A percentile compares a stretch with the other conserved stretches of the same genome.
phyloP scores from a whole-genome alignment of 140 eudicot genomes.

The Senecio squalidus region DNA sequence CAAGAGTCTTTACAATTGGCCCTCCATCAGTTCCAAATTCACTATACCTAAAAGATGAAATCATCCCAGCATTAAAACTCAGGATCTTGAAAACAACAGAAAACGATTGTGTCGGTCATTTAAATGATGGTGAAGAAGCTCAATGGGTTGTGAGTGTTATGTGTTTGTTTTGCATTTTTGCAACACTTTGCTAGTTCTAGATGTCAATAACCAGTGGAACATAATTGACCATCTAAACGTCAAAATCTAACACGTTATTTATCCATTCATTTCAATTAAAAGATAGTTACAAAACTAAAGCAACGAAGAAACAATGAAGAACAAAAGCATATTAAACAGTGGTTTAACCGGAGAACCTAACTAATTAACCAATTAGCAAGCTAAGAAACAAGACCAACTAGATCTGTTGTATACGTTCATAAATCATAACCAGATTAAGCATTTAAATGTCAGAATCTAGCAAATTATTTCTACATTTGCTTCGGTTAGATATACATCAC shows the following conservation, averaged over 20 bases:
- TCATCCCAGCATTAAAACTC: constrained; percentile 11
- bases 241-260: constrained; percentile 5
- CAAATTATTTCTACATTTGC: not conserved
- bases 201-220: not conserved
- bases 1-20: constrained; percentile 29
- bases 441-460: constrained; percentile 1
- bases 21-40: constrained; percentile 45
- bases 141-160: too few species aligned
- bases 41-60: constrained; percentile 26
- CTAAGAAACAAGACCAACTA: not conserved
- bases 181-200: not conserved
- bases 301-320: too few species aligned
- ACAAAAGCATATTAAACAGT: too few species aligned
- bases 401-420: not conserved
- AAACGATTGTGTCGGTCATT: constrained; percentile 2
- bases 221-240: not conserved
- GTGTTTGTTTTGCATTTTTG: too few species aligned
- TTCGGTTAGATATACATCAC: not conserved
- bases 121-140: too few species aligned
- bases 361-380: not conserved
- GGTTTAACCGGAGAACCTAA: too few species aligned
- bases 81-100: not conserved
- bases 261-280: not conserved
- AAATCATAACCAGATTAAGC: not conserved
- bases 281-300: not conserved